Evolutionary conservation across 305 asterid genomes (phyloP).

Genomic region (Fraxinus paxiana): DNA sequence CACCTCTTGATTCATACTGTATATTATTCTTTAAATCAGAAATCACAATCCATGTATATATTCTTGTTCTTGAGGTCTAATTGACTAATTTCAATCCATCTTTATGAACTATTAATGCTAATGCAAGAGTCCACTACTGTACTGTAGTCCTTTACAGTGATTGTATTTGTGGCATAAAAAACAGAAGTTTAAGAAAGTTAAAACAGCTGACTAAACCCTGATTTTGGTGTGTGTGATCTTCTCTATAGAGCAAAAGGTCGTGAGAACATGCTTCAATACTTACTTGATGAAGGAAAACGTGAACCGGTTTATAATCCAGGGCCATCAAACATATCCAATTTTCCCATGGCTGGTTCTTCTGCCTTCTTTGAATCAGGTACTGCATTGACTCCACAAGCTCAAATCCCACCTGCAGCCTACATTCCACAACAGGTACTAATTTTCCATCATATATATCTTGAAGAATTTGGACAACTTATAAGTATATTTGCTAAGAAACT

Average conservation of each 20-base stretch:
- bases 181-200: not conserved
- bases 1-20: not conserved
- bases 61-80: not conserved
- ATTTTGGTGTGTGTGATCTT: not conserved
- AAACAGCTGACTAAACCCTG: not conserved
- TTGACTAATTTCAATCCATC: not conserved
- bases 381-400: not conserved
- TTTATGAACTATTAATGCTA: not conserved
- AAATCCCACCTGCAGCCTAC: not conserved
- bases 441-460: not conserved
- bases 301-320: slow-evolving; percentile 10
- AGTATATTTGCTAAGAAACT: not conserved
- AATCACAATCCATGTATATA: not conserved
- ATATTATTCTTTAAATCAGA: not conserved
- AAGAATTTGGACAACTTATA: not conserved
- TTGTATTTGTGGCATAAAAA: not conserved
- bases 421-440: slow-evolving; percentile 26
- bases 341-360: slow-evolving; percentile 19
- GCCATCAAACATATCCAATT: slow-evolving; percentile 12
- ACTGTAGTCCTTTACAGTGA: not conserved
- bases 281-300: slow-evolving; percentile 27
- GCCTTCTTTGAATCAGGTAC: slow-evolving; percentile 8
- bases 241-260: slow-evolving; percentile 27
- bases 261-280: slow-evolving; percentile 27
- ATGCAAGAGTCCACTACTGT: not conserved